A percentile compares a stretch with the other conserved stretches of the same genome.
phyloP scores from a whole-genome alignment of 805 yeast genomes.

The Suhomyces emberorum region DNA sequence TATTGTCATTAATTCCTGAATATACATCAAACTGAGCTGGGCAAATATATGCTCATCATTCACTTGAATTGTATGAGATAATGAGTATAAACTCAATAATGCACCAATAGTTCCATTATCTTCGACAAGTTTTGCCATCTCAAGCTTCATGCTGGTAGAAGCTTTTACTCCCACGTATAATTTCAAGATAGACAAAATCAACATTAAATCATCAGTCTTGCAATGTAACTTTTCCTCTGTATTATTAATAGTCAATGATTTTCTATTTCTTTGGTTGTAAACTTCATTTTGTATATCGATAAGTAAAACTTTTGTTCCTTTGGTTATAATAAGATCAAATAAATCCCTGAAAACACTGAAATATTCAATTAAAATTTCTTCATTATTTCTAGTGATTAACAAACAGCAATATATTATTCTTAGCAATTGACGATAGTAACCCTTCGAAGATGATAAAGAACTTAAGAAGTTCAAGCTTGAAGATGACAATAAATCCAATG shows the following conservation, averaged over 20 bases:
- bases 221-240: not conserved
- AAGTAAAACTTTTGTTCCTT: conserved; percentile 59
- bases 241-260: conserved; percentile 29
- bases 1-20: conserved; percentile 63
- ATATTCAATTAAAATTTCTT: conserved; percentile 40
- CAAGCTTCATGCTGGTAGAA: conserved; percentile 44
- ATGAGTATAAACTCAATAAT: conserved; percentile 62
- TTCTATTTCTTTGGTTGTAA: conserved; percentile 35
- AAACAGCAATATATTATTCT: conserved; percentile 54
- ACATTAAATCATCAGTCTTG: conserved; percentile 53
- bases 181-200: conserved; percentile 63
- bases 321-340: conserved; percentile 61
- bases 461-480: conserved; percentile 47
- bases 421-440: conserved; percentile 56
- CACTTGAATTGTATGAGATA: conserved; percentile 58
- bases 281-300: conserved; percentile 58
- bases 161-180: conserved; percentile 50
- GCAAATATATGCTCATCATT: conserved; percentile 69
- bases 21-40: conserved; percentile 62
- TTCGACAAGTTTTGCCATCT: conserved; percentile 50
- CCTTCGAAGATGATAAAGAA: conserved; percentile 38
- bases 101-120: conserved; percentile 61
- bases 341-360: conserved; percentile 53
- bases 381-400: conserved; percentile 38
- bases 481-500: conserved; percentile 47